Base-by-base conservation (phyloP, 2,329 filamentous ascomycete genomes). In the Cyanodermella asteris region DNA sequence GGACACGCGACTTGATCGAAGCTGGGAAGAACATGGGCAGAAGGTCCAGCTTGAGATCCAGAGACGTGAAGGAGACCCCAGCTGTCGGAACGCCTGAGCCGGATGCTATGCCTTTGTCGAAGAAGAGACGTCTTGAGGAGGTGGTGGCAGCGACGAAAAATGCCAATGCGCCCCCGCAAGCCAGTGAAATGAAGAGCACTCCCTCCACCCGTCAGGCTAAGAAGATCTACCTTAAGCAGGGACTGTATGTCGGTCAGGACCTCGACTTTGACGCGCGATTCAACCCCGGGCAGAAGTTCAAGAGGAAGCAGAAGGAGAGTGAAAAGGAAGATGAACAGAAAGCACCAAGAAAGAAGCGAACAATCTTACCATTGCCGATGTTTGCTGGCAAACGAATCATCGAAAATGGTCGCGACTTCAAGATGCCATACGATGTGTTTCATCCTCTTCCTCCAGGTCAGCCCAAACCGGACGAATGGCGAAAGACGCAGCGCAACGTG, bases 391-490 rank as follows among this genome's bases (percentile, higher is more conserved):
- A 78, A 31, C 64, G 72, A 25, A 54, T 72, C 27, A 49, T 93
- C 29, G 62, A 81, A 27, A 56, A 64, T 31, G 73, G 73, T 9
- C 62, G 75, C 25, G 71, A 90, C 44, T 94, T 91, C 50, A 80
- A 80, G 47, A 55, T 97, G 16, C 87, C 87, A 0, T 93, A 69
- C 41, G 75, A 91, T 43, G 60, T 91, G 23, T 94, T 84, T 55
- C 76, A 80, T 27, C 84, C 84, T 3, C 62, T 91, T 12, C 74
- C 78, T 4, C 67, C 71, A 2, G 80, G 76, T 24, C 77, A 91
- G 43, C 77, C 81, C 13, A 91, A 91, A 49, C 82, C 84, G 1
- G 72, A 90, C 36, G 80, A 91, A 39, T 97, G 82, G 75, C 71
- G 72, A 36, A 84, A 84, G 45, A 72, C 87, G 37, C 82, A 80